These are phyloP conservation scores for Malus sylvestris DNA, from an alignment of 306 rosid genomes.

Conservation along the genomic window DNA sequence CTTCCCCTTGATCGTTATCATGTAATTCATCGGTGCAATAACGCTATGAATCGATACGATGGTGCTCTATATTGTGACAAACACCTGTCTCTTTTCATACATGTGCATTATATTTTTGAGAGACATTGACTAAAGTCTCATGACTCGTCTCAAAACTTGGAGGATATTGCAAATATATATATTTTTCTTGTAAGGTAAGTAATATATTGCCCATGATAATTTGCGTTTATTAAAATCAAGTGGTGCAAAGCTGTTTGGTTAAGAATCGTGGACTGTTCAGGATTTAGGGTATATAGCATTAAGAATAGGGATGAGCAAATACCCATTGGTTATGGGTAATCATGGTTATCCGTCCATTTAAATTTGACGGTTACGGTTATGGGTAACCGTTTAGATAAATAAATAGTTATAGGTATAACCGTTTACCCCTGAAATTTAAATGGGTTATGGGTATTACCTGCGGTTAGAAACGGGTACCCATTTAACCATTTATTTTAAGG, in stretches of 20 bases:
- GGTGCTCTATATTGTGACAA: too few species aligned
- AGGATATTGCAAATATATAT: neutral
- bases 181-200: neutral
- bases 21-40: too few species aligned
- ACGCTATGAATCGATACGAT: too few species aligned
- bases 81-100: neutral
- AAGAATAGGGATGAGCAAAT: neutral
- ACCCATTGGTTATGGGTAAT: too few species aligned
- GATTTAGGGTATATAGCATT: neutral
- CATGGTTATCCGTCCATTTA: too few species aligned
- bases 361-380: too few species aligned
- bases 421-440: too few species aligned
- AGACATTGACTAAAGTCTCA: neutral
- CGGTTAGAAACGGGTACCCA: too few species aligned
- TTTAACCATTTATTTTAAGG: too few species aligned
- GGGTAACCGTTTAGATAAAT: too few species aligned
- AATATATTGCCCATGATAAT: neutral
- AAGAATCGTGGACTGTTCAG: neutral
- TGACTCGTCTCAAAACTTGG: neutral
- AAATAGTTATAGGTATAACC: too few species aligned
- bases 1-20: accelerated
- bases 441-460: too few species aligned
- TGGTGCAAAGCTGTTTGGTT: neutral
- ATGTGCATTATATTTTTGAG: neutral
- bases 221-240: neutral